phyloP scores from a whole-genome alignment of 768 basidiomycete genomes.

The Rickenella mellea region DNA sequence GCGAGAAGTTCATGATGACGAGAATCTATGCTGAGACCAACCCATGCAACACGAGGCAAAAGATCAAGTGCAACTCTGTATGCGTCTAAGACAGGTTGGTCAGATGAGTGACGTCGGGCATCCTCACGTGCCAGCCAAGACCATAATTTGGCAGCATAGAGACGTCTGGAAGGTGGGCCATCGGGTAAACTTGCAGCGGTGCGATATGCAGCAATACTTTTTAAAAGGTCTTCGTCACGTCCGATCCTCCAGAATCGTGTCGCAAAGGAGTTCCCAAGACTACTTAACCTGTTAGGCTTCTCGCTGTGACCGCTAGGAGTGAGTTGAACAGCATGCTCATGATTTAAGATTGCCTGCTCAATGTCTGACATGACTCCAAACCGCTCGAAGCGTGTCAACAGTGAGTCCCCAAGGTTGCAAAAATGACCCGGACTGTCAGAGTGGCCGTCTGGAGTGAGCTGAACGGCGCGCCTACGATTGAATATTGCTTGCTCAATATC shows the following conservation, averaged over 20 bases:
- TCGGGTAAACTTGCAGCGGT: not conserved
- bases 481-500: not conserved
- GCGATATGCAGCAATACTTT: not conserved
- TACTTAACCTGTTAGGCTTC: not conserved
- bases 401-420: constrained; percentile 5
- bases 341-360: not conserved
- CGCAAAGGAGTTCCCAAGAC: not conserved
- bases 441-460: constrained; percentile 7
- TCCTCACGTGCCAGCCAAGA: not conserved
- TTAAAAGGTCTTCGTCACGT: not conserved
- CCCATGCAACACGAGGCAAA: too few species aligned
- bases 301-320: not conserved
- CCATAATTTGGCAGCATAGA: not conserved
- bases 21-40: too few species aligned
- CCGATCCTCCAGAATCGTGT: constrained; percentile 1
- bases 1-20: too few species aligned
- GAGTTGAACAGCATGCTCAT: not conserved
- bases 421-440: constrained; percentile 1
- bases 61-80: not conserved
- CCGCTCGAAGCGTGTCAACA: constrained; percentile 2
- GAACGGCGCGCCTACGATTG: constrained; percentile 1
- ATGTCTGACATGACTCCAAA: constrained; percentile 2
- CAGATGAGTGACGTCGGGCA: not conserved
- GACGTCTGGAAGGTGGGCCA: not conserved
- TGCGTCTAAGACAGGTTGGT: too few species aligned